Base-by-base conservation (phyloP, 1,139 yeast species). In the Barnettozyma hawaiiensis region DNA sequence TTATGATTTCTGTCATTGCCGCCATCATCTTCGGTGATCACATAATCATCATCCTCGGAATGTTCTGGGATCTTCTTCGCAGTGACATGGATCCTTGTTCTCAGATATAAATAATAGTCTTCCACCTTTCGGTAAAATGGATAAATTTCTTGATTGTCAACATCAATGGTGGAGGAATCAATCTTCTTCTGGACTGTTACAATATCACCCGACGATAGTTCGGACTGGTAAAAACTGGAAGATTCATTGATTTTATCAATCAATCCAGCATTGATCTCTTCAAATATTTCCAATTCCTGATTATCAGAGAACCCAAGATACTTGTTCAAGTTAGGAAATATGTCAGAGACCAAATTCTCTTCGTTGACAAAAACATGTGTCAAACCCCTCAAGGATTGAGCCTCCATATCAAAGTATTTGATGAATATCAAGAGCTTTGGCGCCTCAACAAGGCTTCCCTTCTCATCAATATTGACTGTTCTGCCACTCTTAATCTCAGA, bases 161-260 rank as follows among this genome's bases (percentile, higher is more conserved):
- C 38, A 16, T 27, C 45, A 34, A 26, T 43, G 1, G 49, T 38
- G 16, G 49, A 39, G 8, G 48, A 51, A 4, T 53, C 61, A 5
- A 53, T 37, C 2, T 45, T 26, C 33, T 61, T 60, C 45, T 82
- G 82, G 41, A 84, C 73, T 23, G 85, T 70, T 14, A 90, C 62
- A 12, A 90, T 84, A 59, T 89, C 97, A 51, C 97, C 97, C 51
- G 75, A 80, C 15, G 73, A 72, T 31, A 90, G 63, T 57, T 89
- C 97, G 31, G 77, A 70, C 48, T 77, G 74, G 49, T 74, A 77
- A 51, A 83, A 76, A 0, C 84, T 67, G 4, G 26, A 8, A 7
- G 15, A 2, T 3, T 44, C 37, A n/a, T 28, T 38, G 2, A 56
- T n/a, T 19, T 60, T 59, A 32, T 81, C 85, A 40, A 86, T 70